Evolutionary conservation across 306 rosid species (phyloP).

Genomic region (Notholithocarpus densiflorus): DNA sequence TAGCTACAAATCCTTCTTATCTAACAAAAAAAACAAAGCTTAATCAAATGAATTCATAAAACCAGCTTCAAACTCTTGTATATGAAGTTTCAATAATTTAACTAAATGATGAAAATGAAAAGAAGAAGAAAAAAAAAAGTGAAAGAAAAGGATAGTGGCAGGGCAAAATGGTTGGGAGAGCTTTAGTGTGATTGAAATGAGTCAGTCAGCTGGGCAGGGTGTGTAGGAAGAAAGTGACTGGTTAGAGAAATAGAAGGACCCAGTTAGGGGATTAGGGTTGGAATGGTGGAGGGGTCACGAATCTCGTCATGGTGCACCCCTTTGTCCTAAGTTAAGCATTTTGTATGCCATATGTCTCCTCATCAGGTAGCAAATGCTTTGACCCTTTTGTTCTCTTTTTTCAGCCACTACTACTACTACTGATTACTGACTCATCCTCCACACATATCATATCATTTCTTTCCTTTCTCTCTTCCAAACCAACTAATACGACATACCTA

Average conservation of each 20-base stretch:
- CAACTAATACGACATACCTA: neutral
- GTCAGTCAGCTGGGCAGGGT: conserved; percentile 2
- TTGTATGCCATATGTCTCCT: conserved; percentile 40
- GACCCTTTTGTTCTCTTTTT: conserved; percentile 32
- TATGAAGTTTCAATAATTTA: no score
- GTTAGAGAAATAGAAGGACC: conserved; percentile 1
- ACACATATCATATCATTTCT: conserved; percentile 40
- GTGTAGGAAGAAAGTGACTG: conserved; percentile 14
- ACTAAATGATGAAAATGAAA: neutral
- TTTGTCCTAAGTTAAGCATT: conserved; percentile 19
- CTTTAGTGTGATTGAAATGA: conserved; percentile 20
- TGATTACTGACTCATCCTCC: conserved; percentile 60
- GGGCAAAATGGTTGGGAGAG: conserved; percentile 10
- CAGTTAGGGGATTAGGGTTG: conserved; percentile 8
- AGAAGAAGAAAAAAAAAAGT: neutral
- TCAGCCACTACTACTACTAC: conserved; percentile 31
- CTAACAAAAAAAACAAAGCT: no score
- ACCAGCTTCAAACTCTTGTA: no score
- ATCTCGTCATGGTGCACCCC: conserved; percentile 31
- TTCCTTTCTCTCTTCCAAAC: conserved; percentile 7
- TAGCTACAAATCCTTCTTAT: no score
- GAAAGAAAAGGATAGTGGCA: conserved; percentile 3
- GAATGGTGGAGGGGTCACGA: conserved; percentile 15
- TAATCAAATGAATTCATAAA: no score
- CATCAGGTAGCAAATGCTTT: conserved; percentile 42